phyloP scores from a whole-genome alignment of 768 basidiomycete genomes.

The Trametes meyenii region DNA sequence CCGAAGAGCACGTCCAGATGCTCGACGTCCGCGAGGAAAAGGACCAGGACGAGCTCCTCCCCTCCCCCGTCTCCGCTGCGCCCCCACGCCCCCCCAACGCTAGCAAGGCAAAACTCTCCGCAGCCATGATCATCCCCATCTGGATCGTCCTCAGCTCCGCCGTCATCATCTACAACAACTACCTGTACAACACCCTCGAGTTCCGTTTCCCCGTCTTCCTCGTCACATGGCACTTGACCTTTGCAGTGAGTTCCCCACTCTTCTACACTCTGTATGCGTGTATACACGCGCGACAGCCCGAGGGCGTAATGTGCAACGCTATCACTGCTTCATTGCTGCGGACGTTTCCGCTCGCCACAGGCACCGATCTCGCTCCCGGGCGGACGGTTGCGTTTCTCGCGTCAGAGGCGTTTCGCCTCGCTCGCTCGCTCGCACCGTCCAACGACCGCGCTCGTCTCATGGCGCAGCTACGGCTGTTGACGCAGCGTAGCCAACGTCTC shows the following conservation, averaged over 20 bases:
- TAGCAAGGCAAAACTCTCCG: constrained; percentile 54
- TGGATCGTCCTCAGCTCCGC: constrained; percentile 90
- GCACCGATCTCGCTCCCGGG: constrained; percentile 6
- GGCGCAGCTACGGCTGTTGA: too few relatives aligned
- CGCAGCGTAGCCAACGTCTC: too few relatives aligned
- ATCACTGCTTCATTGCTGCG: neutral
- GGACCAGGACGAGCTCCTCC: constrained; percentile 41
- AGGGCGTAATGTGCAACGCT: constrained; percentile 2
- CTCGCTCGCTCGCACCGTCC: too few relatives aligned
- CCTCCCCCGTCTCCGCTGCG: constrained; percentile 57
- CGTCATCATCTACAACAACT: constrained; percentile 97
- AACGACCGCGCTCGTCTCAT: too few relatives aligned
- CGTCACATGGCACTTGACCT: constrained; percentile 82
- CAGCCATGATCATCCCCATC: constrained; percentile 78
- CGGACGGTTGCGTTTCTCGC: neutral
- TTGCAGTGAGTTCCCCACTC: constrained; percentile 57
- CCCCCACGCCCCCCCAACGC: constrained; percentile 34
- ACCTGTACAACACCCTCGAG: constrained; percentile 76
- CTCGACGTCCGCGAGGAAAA: constrained; percentile 33
- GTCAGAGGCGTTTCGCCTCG: neutral
- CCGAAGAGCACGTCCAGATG: constrained; percentile 25
- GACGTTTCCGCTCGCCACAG: constrained; percentile 7
- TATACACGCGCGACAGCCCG: neutral
- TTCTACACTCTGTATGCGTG: constrained; percentile 1
- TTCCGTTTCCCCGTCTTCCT: constrained; percentile 94